phyloP scores from a whole-genome alignment of 768 basidiomycete genomes.

The Lactifluus echinatus region DNA sequence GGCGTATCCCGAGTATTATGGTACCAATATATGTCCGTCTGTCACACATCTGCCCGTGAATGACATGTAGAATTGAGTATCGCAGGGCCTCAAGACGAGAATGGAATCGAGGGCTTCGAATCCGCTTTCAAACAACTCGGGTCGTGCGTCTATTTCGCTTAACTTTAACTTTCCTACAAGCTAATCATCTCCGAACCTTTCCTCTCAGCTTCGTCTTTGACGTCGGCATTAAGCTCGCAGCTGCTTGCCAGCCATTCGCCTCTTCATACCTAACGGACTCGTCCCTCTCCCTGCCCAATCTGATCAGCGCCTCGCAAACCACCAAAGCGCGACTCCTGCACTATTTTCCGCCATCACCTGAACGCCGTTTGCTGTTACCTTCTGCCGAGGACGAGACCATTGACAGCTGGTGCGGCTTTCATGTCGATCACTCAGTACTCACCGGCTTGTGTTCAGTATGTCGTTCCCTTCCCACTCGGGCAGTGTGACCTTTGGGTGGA shows the following conservation, averaged over 20 bases:
- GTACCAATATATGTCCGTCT: conserved; percentile 78
- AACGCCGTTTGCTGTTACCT: conserved; percentile 27
- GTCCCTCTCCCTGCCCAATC: conserved; percentile 54
- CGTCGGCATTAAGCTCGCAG: conserved; percentile 73
- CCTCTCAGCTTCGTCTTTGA: conserved; percentile 61
- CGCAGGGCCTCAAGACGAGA: conserved; percentile 53
- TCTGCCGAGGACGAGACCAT: conserved; percentile 52
- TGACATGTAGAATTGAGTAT: background rate
- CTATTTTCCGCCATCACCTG: conserved; percentile 73
- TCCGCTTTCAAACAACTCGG: conserved; percentile 83
- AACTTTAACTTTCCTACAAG: background rate
- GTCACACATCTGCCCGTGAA: background rate
- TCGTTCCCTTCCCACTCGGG: background rate
- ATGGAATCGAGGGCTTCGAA: conserved; percentile 68
- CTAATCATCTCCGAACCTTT: conserved; percentile 11
- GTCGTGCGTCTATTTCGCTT: conserved; percentile 31
- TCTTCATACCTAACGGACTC: conserved; percentile 57
- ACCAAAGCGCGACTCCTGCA: conserved; percentile 93
- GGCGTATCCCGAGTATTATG: conserved; percentile 77
- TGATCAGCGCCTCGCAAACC: conserved; percentile 72
- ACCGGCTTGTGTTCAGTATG: conserved; percentile 88
- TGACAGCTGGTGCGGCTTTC: conserved; percentile 93
- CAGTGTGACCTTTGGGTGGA: background rate
- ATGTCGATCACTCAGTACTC: conserved; percentile 83
- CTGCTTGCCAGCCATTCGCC: conserved; percentile 86